Conservation (phyloP, 2,329 filamentous ascomycete species). For the Claviceps digitariae region DNA sequence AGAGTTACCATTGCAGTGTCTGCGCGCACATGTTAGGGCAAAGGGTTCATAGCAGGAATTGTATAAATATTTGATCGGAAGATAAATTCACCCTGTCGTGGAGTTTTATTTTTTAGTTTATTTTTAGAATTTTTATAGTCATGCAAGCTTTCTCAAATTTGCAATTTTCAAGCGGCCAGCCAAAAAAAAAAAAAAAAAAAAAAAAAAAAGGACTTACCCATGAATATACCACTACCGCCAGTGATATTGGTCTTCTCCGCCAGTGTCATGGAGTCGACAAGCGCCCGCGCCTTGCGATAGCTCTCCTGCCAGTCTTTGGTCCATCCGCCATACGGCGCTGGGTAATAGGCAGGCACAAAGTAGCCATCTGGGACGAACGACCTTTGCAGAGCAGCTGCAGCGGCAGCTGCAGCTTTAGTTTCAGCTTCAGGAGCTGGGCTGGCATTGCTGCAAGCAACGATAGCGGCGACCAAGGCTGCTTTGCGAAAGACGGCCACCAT, state of each 20-base stretch:
- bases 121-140: too few relatives aligned
- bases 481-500: neutral
- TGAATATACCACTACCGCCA: conserved; percentile 55
- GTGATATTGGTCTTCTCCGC: conserved; percentile 73
- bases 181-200: neutral
- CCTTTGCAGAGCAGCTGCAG: neutral
- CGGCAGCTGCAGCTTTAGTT: too few relatives aligned
- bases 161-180: neutral
- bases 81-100: conserved; percentile 3
- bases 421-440: neutral
- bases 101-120: neutral
- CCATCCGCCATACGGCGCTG: conserved; percentile 61
- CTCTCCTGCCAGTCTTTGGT: conserved; percentile 51
- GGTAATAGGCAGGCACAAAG: conserved; percentile 49
- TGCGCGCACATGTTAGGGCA: conserved; percentile 10
- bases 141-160: neutral
- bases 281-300: conserved; percentile 52
- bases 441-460: neutral
- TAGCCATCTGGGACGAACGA: conserved; percentile 8
- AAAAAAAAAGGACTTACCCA: conserved; percentile 33
- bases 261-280: conserved; percentile 65
- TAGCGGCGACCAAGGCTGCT: neutral
- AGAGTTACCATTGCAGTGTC: conserved; percentile 62
- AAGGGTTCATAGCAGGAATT: neutral
- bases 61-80: neutral